These are phyloP conservation scores for button mushroom (Agaricus bisporus) DNA, from an alignment of 768 basidiomycete genomes.

Conservation along the genomic window DNA sequence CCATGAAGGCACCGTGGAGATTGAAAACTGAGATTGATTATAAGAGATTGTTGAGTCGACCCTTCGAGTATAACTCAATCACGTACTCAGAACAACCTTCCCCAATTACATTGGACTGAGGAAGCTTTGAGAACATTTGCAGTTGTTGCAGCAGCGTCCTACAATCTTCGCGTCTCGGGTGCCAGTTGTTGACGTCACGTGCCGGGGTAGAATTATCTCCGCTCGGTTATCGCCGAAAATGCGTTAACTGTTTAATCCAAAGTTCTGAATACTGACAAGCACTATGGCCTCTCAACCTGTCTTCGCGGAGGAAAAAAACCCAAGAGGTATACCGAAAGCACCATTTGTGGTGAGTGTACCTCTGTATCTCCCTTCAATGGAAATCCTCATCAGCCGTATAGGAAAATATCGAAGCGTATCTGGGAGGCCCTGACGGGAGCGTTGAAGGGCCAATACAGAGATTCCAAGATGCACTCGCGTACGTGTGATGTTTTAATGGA, in stretches of 20 bases:
- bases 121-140: no score
- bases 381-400: slow-evolving; percentile 22
- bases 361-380: neutral
- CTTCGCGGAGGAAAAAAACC: slow-evolving; percentile 56
- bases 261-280: neutral
- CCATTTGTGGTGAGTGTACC: slow-evolving; percentile 74
- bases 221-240: slow-evolving; percentile 18
- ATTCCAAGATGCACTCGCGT: slow-evolving; percentile 95
- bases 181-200: neutral
- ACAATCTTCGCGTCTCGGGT: no score
- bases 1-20: no score
- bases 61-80: no score
- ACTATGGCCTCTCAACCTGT: slow-evolving; percentile 23
- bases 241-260: slow-evolving; percentile 3
- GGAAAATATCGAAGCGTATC: slow-evolving; percentile 83
- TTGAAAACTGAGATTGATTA: no score
- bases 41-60: no score
- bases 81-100: no score
- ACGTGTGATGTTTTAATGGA: slow-evolving; percentile 28
- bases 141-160: no score
- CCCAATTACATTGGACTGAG: no score
- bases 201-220: slow-evolving; percentile 4
- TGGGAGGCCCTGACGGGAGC: slow-evolving; percentile 73
- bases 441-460: slow-evolving; percentile 72
- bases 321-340: slow-evolving; percentile 91